Evolutionary conservation across 352 stramenopile species (phyloP), one percentile per base, ranked within the genome.

Genomic region (Phytophthora sansomeana): DNA sequence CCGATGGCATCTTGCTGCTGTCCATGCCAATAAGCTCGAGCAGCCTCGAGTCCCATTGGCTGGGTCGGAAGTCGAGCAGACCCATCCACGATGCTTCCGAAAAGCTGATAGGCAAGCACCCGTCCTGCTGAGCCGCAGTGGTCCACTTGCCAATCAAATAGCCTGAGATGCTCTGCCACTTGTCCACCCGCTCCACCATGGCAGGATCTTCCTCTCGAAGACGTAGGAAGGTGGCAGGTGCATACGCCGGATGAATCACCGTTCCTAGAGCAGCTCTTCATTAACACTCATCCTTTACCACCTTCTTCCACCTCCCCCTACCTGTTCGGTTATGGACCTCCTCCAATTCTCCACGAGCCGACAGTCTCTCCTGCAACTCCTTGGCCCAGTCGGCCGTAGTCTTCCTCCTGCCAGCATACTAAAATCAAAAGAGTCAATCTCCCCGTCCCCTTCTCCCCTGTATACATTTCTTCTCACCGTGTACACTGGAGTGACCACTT

Each of bases 21-120:
- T 91, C 76, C 77, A 93, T 91, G 8, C 73, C 75, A 48, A 97
- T 72, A 5, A 97, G 61, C 10, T 85, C 74, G 30, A 98, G 75
- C 36, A 95, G 67, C 28, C 71, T 77, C n/a, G 80, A 59, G 63
- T 98, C 85, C 90, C 95, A 98, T 39, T 86, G 46, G 50, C 81
- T 85, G 19, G 72, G 81, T 47, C 84, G 78, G 69, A 98, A 96
- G 56, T 98, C 91, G 9, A 98, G 70, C 4, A 99, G 73, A 6
- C 96, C 96, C 30, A 93, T 98, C 96, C 96, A 99, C 42, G 90
- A 98, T 4, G 95, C 96, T 76, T 99, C 96, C 0, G 88, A 97
- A 68, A 92, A 97, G 30, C 93, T 98, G 48, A 98, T 95, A 21
- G 92, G 88, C 33, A 96, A 32, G 32, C 68, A 74, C 21, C 63